These are phyloP conservation scores for Asterochloris erici DNA, from an alignment of 139 green algal species.

Conservation along the genomic window DNA sequence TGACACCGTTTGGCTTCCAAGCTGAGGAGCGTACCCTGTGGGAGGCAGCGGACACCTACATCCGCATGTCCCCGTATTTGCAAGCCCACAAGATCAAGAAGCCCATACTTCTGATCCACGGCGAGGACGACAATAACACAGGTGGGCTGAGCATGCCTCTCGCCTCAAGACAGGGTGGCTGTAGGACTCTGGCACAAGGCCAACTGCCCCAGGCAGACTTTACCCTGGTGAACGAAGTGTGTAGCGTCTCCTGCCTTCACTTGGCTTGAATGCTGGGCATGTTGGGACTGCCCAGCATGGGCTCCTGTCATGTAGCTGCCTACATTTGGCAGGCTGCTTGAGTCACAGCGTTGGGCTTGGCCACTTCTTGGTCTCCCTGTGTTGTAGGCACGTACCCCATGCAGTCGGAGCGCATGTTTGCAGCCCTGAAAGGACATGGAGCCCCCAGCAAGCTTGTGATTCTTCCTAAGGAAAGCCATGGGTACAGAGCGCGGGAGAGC, in stretches of 20 bases:
- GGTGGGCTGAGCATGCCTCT: constrained; percentile 25
- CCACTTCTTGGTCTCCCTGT: not conserved
- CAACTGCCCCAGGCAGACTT: too few relatives aligned
- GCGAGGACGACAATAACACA: constrained; percentile 97
- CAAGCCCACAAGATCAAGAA: constrained; percentile 90
- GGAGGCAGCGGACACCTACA: constrained; percentile 90
- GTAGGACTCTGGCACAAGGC: too few relatives aligned
- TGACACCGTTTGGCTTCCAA: constrained; percentile 99
- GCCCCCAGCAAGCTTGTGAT: constrained; percentile 77
- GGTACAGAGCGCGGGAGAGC: constrained; percentile 70
- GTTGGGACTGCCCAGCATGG: not conserved
- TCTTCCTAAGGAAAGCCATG: constrained; percentile 91
- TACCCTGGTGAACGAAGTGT: too few relatives aligned
- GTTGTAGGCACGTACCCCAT: constrained; percentile 62
- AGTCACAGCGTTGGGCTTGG: not conserved
- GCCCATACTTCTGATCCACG: constrained; percentile 95
- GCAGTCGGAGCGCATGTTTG: constrained; percentile 93
- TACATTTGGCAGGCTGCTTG: not conserved
- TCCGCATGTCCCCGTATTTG: constrained; percentile 88
- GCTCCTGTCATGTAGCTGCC: too few relatives aligned
- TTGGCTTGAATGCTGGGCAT: not conserved
- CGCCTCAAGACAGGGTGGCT: too few relatives aligned
- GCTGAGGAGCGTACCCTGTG: constrained; percentile 95
- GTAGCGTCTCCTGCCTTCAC: constrained; percentile 37
- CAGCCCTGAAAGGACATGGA: constrained; percentile 86